These are phyloP conservation scores for Boletus edulis DNA, from an alignment of 768 basidiomycete species.

Conservation along the genomic window DNA sequence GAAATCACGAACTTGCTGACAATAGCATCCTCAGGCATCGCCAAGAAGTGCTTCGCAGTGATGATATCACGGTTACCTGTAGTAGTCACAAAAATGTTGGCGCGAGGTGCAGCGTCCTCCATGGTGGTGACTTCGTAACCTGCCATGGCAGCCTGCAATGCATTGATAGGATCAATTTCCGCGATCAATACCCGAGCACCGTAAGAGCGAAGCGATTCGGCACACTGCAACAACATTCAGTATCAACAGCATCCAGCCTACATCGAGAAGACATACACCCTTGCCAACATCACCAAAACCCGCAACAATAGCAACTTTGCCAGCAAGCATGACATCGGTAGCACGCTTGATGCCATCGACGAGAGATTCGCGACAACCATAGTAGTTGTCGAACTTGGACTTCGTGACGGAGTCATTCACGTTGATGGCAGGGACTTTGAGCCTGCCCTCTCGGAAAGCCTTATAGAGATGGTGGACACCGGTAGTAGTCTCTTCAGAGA, in stretches of 20 bases:
- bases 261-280: slow-evolving; percentile 63
- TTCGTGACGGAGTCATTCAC: slow-evolving; percentile 99
- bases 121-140: slow-evolving; percentile 99
- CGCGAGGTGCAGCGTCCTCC: slow-evolving; percentile 90
- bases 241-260: neutral
- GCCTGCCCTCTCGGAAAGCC: slow-evolving; percentile 91
- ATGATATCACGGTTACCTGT: slow-evolving; percentile 99
- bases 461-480: slow-evolving; percentile 99
- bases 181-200: slow-evolving; percentile 95
- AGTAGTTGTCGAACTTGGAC: slow-evolving; percentile 99
- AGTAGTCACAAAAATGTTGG: slow-evolving; percentile 96
- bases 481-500: slow-evolving; percentile 99
- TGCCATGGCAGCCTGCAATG: slow-evolving; percentile 99
- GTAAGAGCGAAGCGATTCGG: slow-evolving; percentile 95
- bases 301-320: slow-evolving; percentile 98
- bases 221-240: slow-evolving; percentile 61
- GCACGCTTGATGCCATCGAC: slow-evolving; percentile 99
- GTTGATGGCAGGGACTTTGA: slow-evolving; percentile 98
- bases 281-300: slow-evolving; percentile 99
- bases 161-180: slow-evolving; percentile 99
- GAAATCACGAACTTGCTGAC: slow-evolving; percentile 82
- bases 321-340: slow-evolving; percentile 99
- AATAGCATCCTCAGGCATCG: slow-evolving; percentile 98
- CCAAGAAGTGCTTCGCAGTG: slow-evolving; percentile 83
- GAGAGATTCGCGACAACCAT: slow-evolving; percentile 99